Base-by-base conservation (phyloP, 2,329 filamentous ascomycete genomes). In the Pseudogymnoascus sp. region DNA sequence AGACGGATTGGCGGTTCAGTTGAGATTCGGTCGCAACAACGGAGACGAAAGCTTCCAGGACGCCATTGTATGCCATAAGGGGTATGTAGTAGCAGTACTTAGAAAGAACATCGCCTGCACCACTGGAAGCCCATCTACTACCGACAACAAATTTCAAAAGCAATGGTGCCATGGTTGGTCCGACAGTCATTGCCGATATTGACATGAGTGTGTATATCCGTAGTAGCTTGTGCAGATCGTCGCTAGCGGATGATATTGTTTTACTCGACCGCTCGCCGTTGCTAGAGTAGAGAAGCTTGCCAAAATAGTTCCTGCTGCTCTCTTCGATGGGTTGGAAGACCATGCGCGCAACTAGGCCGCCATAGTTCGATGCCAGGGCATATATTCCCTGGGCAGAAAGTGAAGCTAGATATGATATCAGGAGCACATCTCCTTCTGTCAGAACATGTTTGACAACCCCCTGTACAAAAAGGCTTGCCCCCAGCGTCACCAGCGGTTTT, bases 261-360 rank as follows among this genome's bases (percentile, higher is more conserved):
- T 73, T 63, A 17, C 64, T 64, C 54, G 64, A 68, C 47, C 63
- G 69, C 11, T 66, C 41, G 0, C 68, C 39, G 4, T 72, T 65
- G 2, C 70, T 61, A 0, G 74, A 71, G 0, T 79, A 74, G 21
- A 97, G 84, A 0, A 96, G 78, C 35, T 88, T 88, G 60, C 91
- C 92, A 69, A 97, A 97, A 71, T 96, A 86, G 70, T 87, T 92
- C 39, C 95, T 87, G 65, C 89, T 92, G 72, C 88, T 93, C 74
- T 99, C 95, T 74, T 99, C 94, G 63, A 99, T 85, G 6, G 94
- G 95, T 70, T 97, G 94, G 72, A 99, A 93, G 59, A 99, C 77
- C 65, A 97, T 84, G 2, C 94, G 84, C 0, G 94, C 94, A 29
- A 96, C 77, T 0, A 99, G 82, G 2, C 92, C 90, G 21, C 94